Evolutionary conservation across 2,329 filamentous ascomycete species (phyloP).

Genomic region (Pyrenophora seminiperda): DNA sequence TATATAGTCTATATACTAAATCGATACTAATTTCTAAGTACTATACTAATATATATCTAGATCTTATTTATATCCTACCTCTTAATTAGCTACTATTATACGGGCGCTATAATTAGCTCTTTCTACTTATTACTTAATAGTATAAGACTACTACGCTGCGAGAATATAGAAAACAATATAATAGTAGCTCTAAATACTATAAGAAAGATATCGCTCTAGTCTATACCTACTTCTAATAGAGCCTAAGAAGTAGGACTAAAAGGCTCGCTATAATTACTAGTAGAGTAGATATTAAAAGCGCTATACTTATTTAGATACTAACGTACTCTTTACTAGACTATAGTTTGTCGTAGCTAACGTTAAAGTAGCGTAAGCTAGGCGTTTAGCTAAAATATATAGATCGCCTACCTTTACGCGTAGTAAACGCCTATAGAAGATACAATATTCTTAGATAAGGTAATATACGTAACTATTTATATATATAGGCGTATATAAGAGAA

Average conservation of each 20-base stretch:
- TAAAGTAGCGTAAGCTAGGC: conserved; percentile 3
- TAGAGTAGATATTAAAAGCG: not conserved
- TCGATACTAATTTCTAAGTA: not conserved
- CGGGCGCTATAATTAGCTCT: not conserved
- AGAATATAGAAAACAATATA: not conserved
- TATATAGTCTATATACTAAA: not conserved
- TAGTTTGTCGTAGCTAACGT: not conserved
- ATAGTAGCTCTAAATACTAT: not conserved
- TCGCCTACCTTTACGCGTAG: not conserved
- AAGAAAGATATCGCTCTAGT: not conserved
- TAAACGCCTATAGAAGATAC: conserved; percentile 1
- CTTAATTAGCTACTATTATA: not conserved
- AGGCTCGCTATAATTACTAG: not conserved
- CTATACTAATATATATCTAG: not conserved
- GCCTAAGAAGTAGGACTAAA: not conserved
- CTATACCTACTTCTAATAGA: not conserved
- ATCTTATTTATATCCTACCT: not conserved
- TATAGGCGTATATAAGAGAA: not conserved
- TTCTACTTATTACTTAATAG: not conserved
- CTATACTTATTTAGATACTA: not conserved
- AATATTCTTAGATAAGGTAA: not conserved
- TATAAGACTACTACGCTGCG: not conserved
- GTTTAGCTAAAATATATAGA: not conserved
- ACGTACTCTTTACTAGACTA: not conserved
- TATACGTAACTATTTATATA: conserved; percentile 1